Evolutionary conservation across 371 early-diverging fungal species (phyloP).

Genomic region (Rhizoclosmatium hyalinum): DNA sequence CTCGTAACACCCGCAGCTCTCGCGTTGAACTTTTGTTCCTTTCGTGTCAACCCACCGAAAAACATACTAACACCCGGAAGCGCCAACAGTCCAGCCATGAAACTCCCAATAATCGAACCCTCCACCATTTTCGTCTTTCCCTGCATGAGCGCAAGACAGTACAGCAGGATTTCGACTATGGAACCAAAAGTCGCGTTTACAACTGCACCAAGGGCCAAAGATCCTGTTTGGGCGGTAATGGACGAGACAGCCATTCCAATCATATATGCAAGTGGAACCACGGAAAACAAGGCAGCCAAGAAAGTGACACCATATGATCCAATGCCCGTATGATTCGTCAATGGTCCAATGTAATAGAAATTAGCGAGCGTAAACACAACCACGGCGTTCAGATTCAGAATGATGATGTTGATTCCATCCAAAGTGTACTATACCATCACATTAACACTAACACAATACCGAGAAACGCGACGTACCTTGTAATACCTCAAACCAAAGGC

Average conservation of each 20-base stretch:
- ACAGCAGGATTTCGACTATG: conserved; percentile 94
- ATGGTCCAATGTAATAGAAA: conserved; percentile 71
- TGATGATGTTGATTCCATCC: conserved; percentile 95
- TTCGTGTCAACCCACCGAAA: conserved; percentile 85
- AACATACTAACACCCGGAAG: conserved; percentile 96
- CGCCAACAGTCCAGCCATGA: conserved; percentile 85
- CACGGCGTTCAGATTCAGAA: conserved; percentile 88
- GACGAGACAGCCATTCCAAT: conserved; percentile 97
- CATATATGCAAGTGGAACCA: conserved; percentile 92
- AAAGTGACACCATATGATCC: conserved; percentile 79
- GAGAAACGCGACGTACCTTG: conserved; percentile 33
- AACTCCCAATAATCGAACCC: conserved; percentile 91
- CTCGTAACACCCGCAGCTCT: conserved; percentile 94
- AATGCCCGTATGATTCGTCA: conserved; percentile 58
- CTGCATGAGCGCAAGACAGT: conserved; percentile 84
- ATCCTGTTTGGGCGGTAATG: conserved; percentile 89
- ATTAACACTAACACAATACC: background rate
- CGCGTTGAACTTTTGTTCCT: conserved; percentile 92
- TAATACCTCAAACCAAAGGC: conserved; percentile 54
- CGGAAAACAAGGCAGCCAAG: conserved; percentile 77
- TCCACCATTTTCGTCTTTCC: conserved; percentile 90
- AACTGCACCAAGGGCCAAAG: conserved; percentile 87
- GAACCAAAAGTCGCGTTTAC: conserved; percentile 97
- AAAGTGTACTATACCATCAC: conserved; percentile 72
- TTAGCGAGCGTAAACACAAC: conserved; percentile 73